These are phyloP conservation scores for Trypanosoma congolense DNA, from an alignment of 208 protist genomes.

Conservation along the genomic window DNA sequence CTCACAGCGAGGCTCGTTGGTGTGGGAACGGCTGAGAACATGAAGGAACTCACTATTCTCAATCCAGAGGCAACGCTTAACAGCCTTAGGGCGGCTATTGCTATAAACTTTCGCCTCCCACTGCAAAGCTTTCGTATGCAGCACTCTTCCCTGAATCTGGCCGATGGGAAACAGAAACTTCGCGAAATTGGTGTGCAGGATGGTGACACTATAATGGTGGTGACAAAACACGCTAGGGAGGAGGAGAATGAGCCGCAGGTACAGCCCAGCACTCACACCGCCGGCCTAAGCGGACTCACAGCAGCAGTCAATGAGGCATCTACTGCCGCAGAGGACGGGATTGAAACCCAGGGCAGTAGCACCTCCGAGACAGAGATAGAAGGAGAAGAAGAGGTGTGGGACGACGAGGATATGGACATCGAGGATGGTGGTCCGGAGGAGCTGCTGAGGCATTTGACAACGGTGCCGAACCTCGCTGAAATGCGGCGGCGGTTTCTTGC, in stretches of 20 bases:
- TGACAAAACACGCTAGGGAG: constrained; percentile 26
- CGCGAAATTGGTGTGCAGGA: constrained; percentile 61
- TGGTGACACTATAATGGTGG: constrained; percentile 52
- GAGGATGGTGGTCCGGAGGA: constrained; percentile 26
- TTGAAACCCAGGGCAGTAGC: too few relatives aligned
- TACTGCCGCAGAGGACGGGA: too few relatives aligned
- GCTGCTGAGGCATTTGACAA: constrained; percentile 47
- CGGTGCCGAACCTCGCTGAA: constrained; percentile 63
- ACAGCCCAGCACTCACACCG: too few relatives aligned
- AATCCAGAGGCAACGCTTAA: constrained; percentile 71
- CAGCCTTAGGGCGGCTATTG: constrained; percentile 64
- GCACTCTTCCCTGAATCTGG: constrained; percentile 32
- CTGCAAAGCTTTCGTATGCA: constrained; percentile 52
- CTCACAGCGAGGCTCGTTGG: constrained; percentile 51
- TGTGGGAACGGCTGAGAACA: constrained; percentile 28
- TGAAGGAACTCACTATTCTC: constrained; percentile 64
- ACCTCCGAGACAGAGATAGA: too few relatives aligned
- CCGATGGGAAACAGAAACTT: constrained; percentile 55
- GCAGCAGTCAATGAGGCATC: background rate
- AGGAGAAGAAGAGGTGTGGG: too few relatives aligned
- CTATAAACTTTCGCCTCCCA: constrained; percentile 66
- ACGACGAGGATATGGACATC: constrained; percentile 16
- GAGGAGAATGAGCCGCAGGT: constrained; percentile 1
- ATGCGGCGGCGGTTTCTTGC: constrained; percentile 75
- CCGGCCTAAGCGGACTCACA: background rate